A percentile compares a stretch with the other conserved stretches of the same genome.
Evolutionary conservation across 768 basidiomycete species (phyloP).

Genomic region (Boletus vinaceobasis): DNA sequence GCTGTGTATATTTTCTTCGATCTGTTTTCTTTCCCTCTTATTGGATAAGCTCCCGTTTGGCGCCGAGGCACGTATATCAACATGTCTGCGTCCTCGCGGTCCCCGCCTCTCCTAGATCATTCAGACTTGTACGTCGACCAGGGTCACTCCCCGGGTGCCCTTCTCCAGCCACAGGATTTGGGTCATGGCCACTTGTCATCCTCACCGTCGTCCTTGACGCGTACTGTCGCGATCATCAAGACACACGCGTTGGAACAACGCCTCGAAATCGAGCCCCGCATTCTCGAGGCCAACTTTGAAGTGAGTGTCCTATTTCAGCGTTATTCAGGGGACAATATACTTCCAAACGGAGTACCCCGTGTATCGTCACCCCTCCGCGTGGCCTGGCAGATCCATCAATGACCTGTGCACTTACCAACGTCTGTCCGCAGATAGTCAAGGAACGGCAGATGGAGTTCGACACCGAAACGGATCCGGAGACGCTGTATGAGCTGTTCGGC

Average conservation of each 20-base stretch:
- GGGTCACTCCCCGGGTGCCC: neutral
- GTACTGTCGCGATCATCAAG: constrained; percentile 85
- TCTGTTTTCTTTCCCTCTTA: neutral
- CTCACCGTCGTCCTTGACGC: constrained; percentile 29
- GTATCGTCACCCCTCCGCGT: neutral
- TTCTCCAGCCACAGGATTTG: constrained; percentile 3
- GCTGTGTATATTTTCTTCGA: constrained; percentile 18
- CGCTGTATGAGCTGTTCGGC: constrained; percentile 76
- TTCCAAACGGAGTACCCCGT: constrained; percentile 3
- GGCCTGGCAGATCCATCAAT: constrained; percentile 15
- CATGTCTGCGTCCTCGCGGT: constrained; percentile 20
- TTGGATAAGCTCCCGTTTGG: neutral
- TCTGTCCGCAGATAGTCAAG: constrained; percentile 64
- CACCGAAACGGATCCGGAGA: constrained; percentile 76
- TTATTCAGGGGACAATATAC: constrained; percentile 2
- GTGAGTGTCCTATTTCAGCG: constrained; percentile 36
- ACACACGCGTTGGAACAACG: constrained; percentile 67
- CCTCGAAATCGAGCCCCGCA: constrained; percentile 77
- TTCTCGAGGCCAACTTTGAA: constrained; percentile 81
- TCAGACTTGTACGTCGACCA: constrained; percentile 14
- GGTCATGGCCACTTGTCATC: constrained; percentile 8
- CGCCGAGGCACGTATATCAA: constrained; percentile 9
- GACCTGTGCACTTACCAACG: constrained; percentile 11
- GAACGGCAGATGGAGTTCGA: constrained; percentile 90
- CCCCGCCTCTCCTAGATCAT: constrained; percentile 15